Base-by-base conservation (phyloP, 441 rosid species). In the Gossypium schwendimanii region DNA sequence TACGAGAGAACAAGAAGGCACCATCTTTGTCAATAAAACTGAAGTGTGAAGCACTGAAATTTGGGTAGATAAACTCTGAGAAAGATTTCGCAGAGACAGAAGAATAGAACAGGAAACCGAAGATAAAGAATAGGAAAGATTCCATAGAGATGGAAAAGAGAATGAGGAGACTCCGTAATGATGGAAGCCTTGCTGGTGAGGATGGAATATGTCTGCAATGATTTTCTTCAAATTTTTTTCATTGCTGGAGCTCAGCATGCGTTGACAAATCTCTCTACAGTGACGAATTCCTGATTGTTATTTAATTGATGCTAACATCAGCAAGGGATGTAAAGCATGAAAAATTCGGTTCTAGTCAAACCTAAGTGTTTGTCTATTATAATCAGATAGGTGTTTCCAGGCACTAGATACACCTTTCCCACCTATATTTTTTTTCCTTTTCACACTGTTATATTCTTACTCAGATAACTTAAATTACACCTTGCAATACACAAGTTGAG, bases 31-130 rank as follows among this genome's bases (percentile, higher is more conserved):
- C 90, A 0, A 89, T 55, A 72, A 84, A 90, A 59, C 76, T 81
- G 55, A 80, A 73, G 73, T 85, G 45, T 11, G 97, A 89, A 70
- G 97, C 97, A 3, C 86, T 85, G 86, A 94, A 89, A 79, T 85
- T 84, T 2, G 97, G 96, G 75, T 73, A 70, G 50, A 90, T 73
- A 60, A 81, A 81, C 76, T 90, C 94, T 6, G 73, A 54, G 77
- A 21, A 84, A 21, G 83, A 33, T 54, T 73, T 47, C 62, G 78
- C 82, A 3, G 83, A 84, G 55, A 82, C 86, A 39, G 79, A 65
- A 72, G 74, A 1, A 72, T 73, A 72, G 63, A 83, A 77, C n/a
- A 83, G 76, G 76, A 86, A 81, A 81, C 61, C 31, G 31, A 50
- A 55, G 54, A 65, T 66, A 2, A 87, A 73, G 57, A 83, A 76